Percentiles rank a stretch among this genome's conserved stretches.
phyloP scores from a whole-genome alignment of 2,329 filamentous ascomycete genomes.

The Cercospora beticola region DNA sequence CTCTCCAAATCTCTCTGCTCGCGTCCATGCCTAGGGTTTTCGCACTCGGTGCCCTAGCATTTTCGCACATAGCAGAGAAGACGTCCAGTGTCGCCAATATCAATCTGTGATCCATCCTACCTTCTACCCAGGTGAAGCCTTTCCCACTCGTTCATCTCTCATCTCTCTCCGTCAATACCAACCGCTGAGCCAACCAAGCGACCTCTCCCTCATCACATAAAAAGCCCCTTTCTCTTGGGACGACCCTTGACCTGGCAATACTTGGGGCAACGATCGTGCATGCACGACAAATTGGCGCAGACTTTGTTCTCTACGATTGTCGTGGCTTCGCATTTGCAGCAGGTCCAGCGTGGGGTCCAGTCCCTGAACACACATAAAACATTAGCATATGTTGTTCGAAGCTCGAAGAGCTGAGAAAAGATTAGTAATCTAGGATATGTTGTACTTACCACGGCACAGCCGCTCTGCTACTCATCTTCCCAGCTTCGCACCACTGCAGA shows the following conservation, averaged over 20 bases:
- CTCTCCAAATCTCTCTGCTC: not conserved
- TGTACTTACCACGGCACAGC: constrained; percentile 1
- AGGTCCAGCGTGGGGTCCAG: constrained; percentile 32
- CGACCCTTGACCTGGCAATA: constrained; percentile 11
- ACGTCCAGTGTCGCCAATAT: not conserved
- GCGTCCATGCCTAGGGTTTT: not conserved
- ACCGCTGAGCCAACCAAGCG: not conserved
- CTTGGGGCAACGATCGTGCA: constrained; percentile 30
- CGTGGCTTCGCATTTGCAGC: constrained; percentile 28
- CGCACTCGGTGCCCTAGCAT: not conserved
- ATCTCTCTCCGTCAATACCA: not conserved
- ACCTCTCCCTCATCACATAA: not conserved
- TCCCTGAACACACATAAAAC: constrained; percentile 18
- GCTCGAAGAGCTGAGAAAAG: no score
- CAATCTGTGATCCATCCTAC: not conserved
- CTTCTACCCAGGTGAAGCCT: not conserved
- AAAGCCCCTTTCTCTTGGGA: not conserved
- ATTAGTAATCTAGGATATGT: not conserved
- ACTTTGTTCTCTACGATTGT: constrained; percentile 35
- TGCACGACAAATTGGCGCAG: constrained; percentile 32
- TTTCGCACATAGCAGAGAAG: not conserved
- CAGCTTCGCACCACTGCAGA: constrained; percentile 24
- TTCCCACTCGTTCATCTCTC: not conserved
- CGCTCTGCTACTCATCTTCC: constrained; percentile 22
- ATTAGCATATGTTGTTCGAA: no score